Evolutionary conservation across 2,329 filamentous ascomycete species (phyloP), one percentile per base, ranked within the genome.

Genomic region (Xylariaceae sp.): DNA sequence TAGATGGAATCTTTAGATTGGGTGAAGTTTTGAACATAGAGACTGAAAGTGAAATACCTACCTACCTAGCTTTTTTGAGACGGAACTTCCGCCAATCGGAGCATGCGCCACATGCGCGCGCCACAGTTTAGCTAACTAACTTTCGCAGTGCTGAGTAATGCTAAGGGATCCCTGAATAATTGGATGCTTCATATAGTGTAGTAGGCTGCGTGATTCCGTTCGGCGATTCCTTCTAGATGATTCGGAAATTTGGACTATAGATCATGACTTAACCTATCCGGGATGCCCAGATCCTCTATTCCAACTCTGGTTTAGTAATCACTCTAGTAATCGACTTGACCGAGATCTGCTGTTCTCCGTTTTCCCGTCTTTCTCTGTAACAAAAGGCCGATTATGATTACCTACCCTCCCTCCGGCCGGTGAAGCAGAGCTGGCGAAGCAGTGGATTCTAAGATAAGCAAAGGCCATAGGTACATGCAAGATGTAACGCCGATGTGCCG

Each of bases 181-280:
- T 26, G 8, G 26, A 4, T 4, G 26, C 26, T 5, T 8, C 5
- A 26, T 4, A 26, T 10, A 10, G 44, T 42, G 51, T n/a, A n/a
- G n/a, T n/a, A n/a, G n/a, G n/a, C n/a, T n/a, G n/a, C n/a, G n/a
- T n/a, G n/a, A n/a, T n/a, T n/a, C n/a, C n/a, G n/a, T n/a, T n/a
- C 41, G 34, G 51, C 18, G 12, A 21, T 18, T 32, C 50, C 22
- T 55, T 58, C 56, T 56, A 58, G 56, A 56, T 30, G 43, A 18
- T 58, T 58, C 56, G 46, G 39, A 41, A 26, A 13, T 12, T 26
- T 30, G 16, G n/a, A n/a, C n/a, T n/a, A n/a, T n/a, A n/a, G n/a
- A n/a, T n/a, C n/a, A n/a, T n/a, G n/a, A n/a, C n/a, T n/a, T n/a
- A n/a, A n/a, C n/a, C n/a, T n/a, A 22, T 10, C 5, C 10, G 9